These are phyloP conservation scores for Aspergillus baeticus DNA, from an alignment of 495 filamentous ascomycete genomes.

Conservation along the genomic window DNA sequence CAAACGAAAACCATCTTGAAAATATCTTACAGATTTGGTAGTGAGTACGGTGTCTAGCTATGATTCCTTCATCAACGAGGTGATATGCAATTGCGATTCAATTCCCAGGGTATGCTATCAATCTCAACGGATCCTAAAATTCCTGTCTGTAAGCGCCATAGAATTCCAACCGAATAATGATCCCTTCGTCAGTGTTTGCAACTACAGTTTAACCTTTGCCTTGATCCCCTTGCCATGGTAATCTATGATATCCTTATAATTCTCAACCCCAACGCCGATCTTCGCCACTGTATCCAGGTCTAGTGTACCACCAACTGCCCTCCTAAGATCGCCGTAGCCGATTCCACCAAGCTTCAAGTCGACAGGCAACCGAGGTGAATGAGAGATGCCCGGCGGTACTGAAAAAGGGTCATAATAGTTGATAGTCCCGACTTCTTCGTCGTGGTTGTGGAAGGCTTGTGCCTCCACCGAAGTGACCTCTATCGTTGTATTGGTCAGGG, in stretches of 20 bases:
- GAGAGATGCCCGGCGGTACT: conserved; percentile 69
- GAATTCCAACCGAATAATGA: neutral
- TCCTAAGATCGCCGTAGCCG: conserved; percentile 76
- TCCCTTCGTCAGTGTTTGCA: too few species aligned
- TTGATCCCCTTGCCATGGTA: conserved; percentile 73
- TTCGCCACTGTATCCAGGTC: conserved; percentile 76
- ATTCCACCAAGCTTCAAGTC: conserved; percentile 72
- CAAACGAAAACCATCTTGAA: too few species aligned
- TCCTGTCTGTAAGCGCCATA: neutral
- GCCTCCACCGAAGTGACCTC: conserved; percentile 78
- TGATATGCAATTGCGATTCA: too few species aligned
- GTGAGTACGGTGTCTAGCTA: too few species aligned
- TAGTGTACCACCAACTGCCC: conserved; percentile 79
- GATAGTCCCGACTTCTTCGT: conserved; percentile 73
- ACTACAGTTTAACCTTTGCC: conserved; percentile 63
- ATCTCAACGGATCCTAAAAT: too few species aligned
- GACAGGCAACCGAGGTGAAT: conserved; percentile 77
- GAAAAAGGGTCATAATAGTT: conserved; percentile 70
- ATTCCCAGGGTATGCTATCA: too few species aligned
- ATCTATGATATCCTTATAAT: conserved; percentile 68
- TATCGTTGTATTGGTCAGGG: conserved; percentile 66
- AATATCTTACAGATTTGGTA: too few species aligned
- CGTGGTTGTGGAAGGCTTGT: conserved; percentile 79
- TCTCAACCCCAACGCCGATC: conserved; percentile 67
- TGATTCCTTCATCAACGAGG: too few species aligned